phyloP scores from a whole-genome alignment of 2,329 filamentous ascomycete genomes.

The Pseudopyricularia cyperi region DNA sequence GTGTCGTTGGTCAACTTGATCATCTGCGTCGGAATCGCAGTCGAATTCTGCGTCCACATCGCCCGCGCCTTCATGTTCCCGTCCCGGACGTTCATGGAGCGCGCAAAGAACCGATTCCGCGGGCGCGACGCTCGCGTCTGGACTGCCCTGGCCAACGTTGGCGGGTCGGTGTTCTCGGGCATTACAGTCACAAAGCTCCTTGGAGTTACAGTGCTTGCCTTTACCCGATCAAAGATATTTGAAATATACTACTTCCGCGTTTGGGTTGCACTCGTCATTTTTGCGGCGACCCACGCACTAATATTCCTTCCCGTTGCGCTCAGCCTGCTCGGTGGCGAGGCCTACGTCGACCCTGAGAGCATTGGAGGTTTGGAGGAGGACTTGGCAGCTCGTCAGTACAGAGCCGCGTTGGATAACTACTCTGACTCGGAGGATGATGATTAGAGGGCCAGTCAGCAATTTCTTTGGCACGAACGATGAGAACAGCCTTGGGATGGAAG shows the following conservation, averaged over 20 bases:
- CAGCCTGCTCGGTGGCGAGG: constrained; percentile 72
- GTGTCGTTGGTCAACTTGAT: constrained; percentile 92
- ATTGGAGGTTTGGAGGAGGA: constrained; percentile 87
- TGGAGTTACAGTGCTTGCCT: constrained; percentile 83
- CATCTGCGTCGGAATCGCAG: constrained; percentile 91
- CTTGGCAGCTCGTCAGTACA: constrained; percentile 59
- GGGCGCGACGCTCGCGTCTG: constrained; percentile 77
- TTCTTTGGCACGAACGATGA: no score
- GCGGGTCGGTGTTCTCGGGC: constrained; percentile 85
- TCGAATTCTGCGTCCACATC: constrained; percentile 96
- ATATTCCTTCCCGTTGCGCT: constrained; percentile 85
- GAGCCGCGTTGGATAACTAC: constrained; percentile 64
- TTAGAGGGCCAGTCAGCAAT: constrained; percentile 11
- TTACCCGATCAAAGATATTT: constrained; percentile 95
- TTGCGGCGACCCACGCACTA: constrained; percentile 78
- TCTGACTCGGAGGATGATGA: constrained; percentile 63
- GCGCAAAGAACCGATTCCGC: constrained; percentile 63
- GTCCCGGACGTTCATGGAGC: constrained; percentile 67
- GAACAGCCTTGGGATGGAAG: no score
- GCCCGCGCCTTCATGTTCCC: constrained; percentile 95
- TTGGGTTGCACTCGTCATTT: constrained; percentile 82
- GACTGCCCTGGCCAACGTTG: constrained; percentile 90
- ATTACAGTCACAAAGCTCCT: constrained; percentile 94
- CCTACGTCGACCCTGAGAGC: constrained; percentile 76
- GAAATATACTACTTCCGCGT: constrained; percentile 99